Conservation (phyloP, 2,329 filamentous ascomycete species). For the Trichoderma arundinaceum region DNA sequence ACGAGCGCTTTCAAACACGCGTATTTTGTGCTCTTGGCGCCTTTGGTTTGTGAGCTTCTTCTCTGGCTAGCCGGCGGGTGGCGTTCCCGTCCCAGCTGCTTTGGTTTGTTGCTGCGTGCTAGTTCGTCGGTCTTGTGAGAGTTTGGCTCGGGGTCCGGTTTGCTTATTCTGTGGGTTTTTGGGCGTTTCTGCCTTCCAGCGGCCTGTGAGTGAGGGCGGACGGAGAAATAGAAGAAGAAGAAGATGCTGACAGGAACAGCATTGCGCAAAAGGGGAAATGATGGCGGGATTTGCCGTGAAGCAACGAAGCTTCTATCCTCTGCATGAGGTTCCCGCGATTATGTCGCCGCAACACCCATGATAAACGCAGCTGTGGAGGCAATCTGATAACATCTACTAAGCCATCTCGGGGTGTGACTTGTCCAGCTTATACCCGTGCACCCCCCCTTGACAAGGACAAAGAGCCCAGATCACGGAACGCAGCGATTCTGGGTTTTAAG, state of each 20-base stretch:
- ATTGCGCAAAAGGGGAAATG: too few species aligned
- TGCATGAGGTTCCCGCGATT: too few species aligned
- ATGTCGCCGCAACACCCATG: too few species aligned
- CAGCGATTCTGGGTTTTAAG: not conserved
- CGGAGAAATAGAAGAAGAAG: not conserved
- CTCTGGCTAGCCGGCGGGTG: not conserved
- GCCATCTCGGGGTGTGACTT: too few species aligned
- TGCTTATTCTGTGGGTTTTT: not conserved
- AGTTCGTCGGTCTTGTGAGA: not conserved
- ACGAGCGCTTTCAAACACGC: conserved; percentile 1
- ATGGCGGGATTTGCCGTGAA: too few species aligned
- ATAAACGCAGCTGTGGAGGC: too few species aligned
- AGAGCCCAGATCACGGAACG: too few species aligned
- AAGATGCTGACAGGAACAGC: conserved; percentile 17
- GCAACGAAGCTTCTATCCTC: too few species aligned
- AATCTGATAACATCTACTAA: too few species aligned
- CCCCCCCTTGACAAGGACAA: too few species aligned
- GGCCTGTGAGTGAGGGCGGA: not conserved
- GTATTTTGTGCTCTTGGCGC: not conserved
- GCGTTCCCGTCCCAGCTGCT: not conserved
- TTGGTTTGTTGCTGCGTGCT: not conserved
- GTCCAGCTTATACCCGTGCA: too few species aligned
- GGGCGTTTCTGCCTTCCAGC: too few species aligned
- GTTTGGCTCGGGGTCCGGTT: not conserved
- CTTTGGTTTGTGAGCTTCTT: not conserved